These are phyloP conservation scores for Eudorina sp. DNA, from an alignment of 139 green algal genomes.

Conservation along the genomic window DNA sequence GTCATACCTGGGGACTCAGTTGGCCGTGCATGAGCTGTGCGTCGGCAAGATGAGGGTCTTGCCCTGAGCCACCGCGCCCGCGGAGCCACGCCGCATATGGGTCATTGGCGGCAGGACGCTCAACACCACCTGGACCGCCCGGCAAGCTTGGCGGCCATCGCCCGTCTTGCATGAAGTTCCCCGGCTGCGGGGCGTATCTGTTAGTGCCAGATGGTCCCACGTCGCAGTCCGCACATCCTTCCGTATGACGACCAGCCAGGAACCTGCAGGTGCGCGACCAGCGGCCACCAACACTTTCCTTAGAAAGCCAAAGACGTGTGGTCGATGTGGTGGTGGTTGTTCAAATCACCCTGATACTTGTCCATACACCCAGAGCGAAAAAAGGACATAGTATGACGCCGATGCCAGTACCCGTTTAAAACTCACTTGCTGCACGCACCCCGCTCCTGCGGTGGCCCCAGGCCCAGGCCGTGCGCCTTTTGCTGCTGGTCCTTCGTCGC, in stretches of 20 bases:
- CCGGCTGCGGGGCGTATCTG: neutral
- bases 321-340: no score
- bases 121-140: neutral
- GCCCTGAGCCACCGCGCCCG: neutral
- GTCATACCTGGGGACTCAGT: conserved; percentile 16
- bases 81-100: conserved; percentile 3
- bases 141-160: neutral
- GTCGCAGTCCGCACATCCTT: neutral
- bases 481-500: neutral
- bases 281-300: no score
- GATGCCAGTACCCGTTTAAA: no score
- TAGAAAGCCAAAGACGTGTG: no score
- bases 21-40: neutral
- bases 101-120: neutral
- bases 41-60: neutral
- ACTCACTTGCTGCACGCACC: neutral
- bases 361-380: no score
- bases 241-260: no score
- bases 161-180: neutral
- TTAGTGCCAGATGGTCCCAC: neutral
- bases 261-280: no score
- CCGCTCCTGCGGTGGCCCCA: neutral
- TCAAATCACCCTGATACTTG: no score
- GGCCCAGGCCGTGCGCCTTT: neutral
- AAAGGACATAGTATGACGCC: no score